Base-by-base conservation (phyloP, 768 basidiomycete genomes). In the Tylopilus subfusipes region DNA sequence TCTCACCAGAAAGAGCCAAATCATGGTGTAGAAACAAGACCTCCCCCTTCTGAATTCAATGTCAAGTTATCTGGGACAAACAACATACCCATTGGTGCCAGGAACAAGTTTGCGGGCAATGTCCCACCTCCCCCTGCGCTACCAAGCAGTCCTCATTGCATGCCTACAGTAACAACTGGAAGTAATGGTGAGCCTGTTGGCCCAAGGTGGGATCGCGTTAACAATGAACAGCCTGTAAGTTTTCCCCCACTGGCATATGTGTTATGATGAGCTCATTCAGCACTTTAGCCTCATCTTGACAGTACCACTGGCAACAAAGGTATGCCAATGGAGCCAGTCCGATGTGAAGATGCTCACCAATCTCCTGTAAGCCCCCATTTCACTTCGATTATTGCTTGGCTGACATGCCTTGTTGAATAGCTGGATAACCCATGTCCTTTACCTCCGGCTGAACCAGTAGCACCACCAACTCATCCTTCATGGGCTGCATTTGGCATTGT, bases 41-140 rank as follows among this genome's bases (percentile, higher is more conserved):
- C 48, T 8, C 53, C 48, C 10, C 53, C 50, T 14, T 36, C 53
- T 30, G 65, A 58, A 27, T 54, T 63, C 14, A 63, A 54, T 14
- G 21, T 65, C 22, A 68, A 65, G 22, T 34, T 71, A 8, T 71
- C 69, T 5, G 69, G 69, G n/a, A 69, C 69, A 27, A 71, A 72
- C 50, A 71, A 62, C 25, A 63, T 54, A 47, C 69, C 69, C 18
- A 69, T 70, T 27, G 70, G 70, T 16, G 50, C 54, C 10, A 57
- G 69, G 42, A 63, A 53, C 45, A 72, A 64, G 21, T 64, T 66
- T 53, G n/a, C 53, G 7, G 31, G 47, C 29, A 63, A 53, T 18
- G 48, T 42, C 3, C 42, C 53, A 6, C 36, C 42, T 24, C 48
- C 43, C n/a, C n/a, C n/a, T 7, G 19, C 33, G 9, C 16, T 43